phyloP scores from a whole-genome alignment of 768 basidiomycete species.

The Sutorius australiensis region DNA sequence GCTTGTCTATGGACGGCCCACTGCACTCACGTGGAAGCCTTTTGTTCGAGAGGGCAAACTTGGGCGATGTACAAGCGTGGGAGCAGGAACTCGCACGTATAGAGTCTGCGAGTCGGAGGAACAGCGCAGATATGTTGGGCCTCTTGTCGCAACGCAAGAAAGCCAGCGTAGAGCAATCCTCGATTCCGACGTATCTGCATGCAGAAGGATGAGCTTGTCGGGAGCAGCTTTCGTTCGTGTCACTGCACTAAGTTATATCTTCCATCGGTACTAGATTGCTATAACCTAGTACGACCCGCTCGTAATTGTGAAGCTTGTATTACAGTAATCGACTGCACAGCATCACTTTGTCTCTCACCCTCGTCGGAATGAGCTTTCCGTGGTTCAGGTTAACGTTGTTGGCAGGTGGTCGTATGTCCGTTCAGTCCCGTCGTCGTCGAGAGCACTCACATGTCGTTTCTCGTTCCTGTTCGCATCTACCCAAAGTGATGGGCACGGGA shows the following conservation, averaged over 20 bases:
- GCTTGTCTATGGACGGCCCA: slow-evolving; percentile 16
- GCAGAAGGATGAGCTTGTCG: slow-evolving; percentile 20
- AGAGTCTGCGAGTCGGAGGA: slow-evolving; percentile 54
- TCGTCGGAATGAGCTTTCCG: slow-evolving; percentile 45
- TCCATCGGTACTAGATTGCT: slow-evolving; percentile 7
- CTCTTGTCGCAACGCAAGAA: slow-evolving; percentile 29
- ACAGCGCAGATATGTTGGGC: slow-evolving; percentile 37
- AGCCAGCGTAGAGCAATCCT: slow-evolving; percentile 17
- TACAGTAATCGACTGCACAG: slow-evolving; percentile 18
- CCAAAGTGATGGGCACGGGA: slow-evolving; percentile 51
- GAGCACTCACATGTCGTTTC: slow-evolving; percentile 6
- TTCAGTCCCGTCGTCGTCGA: not conserved
- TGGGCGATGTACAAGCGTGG: slow-evolving; percentile 58
- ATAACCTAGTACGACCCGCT: slow-evolving; percentile 6
- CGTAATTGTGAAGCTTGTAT: slow-evolving; percentile 12
- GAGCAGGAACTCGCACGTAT: slow-evolving; percentile 74
- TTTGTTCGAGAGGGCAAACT: slow-evolving; percentile 27
- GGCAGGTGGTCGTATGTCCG: slow-evolving; percentile 46
- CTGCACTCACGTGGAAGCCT: slow-evolving; percentile 16
- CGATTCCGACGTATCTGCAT: slow-evolving; percentile 21
- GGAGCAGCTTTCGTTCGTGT: not conserved
- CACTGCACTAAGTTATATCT: slow-evolving; percentile 10
- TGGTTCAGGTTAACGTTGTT: slow-evolving; percentile 51
- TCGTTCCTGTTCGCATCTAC: not conserved
- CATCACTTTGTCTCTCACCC: not conserved